Percentiles rank a stretch among this genome's conserved stretches.
phyloP scores from a whole-genome alignment of 257 asterid species.

The Apocynum venetum region DNA sequence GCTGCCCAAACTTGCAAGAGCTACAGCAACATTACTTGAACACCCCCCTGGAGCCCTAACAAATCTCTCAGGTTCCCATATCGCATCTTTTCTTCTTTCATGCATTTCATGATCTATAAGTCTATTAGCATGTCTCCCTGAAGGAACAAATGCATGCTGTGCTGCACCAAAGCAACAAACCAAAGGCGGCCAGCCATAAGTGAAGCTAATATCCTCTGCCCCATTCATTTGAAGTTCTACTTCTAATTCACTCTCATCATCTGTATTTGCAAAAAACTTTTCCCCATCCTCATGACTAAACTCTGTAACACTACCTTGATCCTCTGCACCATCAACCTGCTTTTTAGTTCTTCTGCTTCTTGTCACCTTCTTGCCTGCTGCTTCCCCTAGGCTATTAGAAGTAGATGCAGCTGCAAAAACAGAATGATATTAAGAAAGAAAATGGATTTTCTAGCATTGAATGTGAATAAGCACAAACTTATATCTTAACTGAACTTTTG shows the following conservation, averaged over 20 bases:
- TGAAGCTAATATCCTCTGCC: constrained; percentile 82
- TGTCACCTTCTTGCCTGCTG: constrained; percentile 42
- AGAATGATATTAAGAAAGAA: constrained; percentile 13
- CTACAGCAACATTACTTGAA: constrained; percentile 84
- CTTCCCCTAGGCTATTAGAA: constrained; percentile 38
- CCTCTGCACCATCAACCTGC: constrained; percentile 37
- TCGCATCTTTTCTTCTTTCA: constrained; percentile 54
- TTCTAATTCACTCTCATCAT: constrained; percentile 43
- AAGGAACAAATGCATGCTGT: constrained; percentile 77
- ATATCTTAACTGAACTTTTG: background rate
- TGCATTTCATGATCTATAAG: constrained; percentile 73
- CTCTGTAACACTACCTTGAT: constrained; percentile 42
- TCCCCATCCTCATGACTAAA: constrained; percentile 45
- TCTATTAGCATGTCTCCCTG: constrained; percentile 75
- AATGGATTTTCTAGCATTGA: background rate
- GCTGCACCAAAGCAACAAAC: constrained; percentile 95
- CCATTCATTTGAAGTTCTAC: constrained; percentile 53
- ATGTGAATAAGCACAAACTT: constrained; percentile 11
- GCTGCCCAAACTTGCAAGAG: constrained; percentile 86
- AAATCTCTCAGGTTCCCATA: constrained; percentile 81
- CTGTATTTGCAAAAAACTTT: constrained; percentile 26
- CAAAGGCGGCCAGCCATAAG: constrained; percentile 96
- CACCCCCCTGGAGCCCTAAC: constrained; percentile 86
- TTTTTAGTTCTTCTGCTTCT: constrained; percentile 59
- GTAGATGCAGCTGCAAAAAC: constrained; percentile 47